phyloP scores from a whole-genome alignment of 2,329 filamentous ascomycete species.

The Amauroascus niger region DNA sequence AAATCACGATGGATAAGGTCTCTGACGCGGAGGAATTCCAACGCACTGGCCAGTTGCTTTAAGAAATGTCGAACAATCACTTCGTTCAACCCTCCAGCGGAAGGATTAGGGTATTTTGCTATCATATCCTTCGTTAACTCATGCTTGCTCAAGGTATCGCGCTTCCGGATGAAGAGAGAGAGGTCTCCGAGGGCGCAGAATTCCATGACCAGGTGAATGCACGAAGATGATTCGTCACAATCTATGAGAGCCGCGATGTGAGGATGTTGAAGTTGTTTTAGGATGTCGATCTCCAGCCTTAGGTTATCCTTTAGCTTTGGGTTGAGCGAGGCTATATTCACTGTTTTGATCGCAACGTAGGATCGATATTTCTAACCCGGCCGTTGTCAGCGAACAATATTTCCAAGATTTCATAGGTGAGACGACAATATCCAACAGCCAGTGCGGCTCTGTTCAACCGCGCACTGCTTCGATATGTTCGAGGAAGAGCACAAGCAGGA shows the following conservation, averaged over 20 bases:
- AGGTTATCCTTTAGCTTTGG: slow-evolving; percentile 96
- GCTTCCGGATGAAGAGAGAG: slow-evolving; percentile 91
- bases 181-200: slow-evolving; percentile 93
- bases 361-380: slow-evolving; percentile 51
- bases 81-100: slow-evolving; percentile 81
- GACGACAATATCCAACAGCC: background rate
- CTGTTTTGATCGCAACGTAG: slow-evolving; percentile 91
- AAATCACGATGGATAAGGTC: slow-evolving; percentile 95
- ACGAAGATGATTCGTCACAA: slow-evolving; percentile 69
- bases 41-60: slow-evolving; percentile 84
- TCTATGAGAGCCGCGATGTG: slow-evolving; percentile 96
- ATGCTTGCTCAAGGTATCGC: slow-evolving; percentile 68
- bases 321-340: slow-evolving; percentile 81
- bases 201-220: slow-evolving; percentile 98
- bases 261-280: slow-evolving; percentile 86
- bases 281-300: slow-evolving; percentile 87
- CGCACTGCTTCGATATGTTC: background rate
- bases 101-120: slow-evolving; percentile 77
- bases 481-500: background rate
- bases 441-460: too few species aligned
- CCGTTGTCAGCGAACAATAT: slow-evolving; percentile 7
- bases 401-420: background rate
- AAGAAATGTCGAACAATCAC: slow-evolving; percentile 94
- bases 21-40: slow-evolving; percentile 73
- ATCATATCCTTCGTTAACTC: slow-evolving; percentile 82